A percentile compares a stretch with the other conserved stretches of the same genome.
These are phyloP conservation scores for Claviceps purpurea DNA, from an alignment of 2,329 filamentous ascomycete genomes.

Conservation along the genomic window DNA sequence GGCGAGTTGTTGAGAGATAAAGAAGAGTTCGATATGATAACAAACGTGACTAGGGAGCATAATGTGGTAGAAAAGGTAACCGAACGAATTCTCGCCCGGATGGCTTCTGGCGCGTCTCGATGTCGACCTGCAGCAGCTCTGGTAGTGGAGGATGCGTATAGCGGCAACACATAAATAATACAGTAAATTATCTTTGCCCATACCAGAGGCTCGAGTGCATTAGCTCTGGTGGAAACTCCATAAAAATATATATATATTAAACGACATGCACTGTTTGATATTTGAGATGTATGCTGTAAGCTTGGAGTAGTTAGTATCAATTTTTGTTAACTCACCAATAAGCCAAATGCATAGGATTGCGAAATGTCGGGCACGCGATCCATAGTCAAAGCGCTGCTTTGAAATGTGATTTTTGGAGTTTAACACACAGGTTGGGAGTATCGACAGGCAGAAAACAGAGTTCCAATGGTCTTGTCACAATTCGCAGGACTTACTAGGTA, in stretches of 20 bases:
- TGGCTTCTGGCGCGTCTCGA: constrained; percentile 79
- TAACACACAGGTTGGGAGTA: no score
- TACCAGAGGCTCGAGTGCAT: background rate
- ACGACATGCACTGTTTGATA: no score
- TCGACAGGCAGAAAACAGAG: no score
- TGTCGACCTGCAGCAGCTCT: constrained; percentile 67
- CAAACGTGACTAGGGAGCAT: constrained; percentile 53
- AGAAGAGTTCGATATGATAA: constrained; percentile 35
- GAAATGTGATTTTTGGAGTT: no score
- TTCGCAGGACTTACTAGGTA: no score
- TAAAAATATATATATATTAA: no score
- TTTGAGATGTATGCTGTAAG: no score
- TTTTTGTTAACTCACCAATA: constrained; percentile 14
- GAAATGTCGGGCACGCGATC: constrained; percentile 5
- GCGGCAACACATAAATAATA: constrained; percentile 77
- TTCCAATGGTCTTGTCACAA: no score
- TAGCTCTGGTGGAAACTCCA: background rate
- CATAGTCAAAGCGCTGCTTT: no score
- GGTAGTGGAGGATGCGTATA: constrained; percentile 71
- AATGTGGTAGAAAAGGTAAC: constrained; percentile 63
- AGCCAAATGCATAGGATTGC: constrained; percentile 14
- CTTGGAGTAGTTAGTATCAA: no score
- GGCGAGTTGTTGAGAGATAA: background rate
- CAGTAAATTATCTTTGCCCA: constrained; percentile 56
- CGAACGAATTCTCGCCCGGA: constrained; percentile 69